Conservation (phyloP, 2,329 filamentous ascomycete species). For the Chlorencoelia australis region DNA sequence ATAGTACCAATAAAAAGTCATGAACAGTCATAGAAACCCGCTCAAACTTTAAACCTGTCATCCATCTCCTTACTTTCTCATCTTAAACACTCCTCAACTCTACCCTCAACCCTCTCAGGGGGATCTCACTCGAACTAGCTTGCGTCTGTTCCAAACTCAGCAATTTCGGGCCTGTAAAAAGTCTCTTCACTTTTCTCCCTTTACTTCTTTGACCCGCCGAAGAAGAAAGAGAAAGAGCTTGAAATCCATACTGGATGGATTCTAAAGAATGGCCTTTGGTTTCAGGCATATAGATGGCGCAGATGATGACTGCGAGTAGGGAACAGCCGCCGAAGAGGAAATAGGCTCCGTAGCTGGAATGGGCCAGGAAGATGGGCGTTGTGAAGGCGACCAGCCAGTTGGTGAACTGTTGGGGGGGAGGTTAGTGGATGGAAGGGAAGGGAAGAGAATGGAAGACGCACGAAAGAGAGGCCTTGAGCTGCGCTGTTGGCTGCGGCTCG, state of each 20-base stretch:
- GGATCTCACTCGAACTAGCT: not conserved
- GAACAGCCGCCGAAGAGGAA: constrained; percentile 17
- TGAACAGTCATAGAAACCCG: too few relatives aligned
- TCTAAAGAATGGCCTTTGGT: constrained; percentile 20
- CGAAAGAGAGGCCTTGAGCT: constrained; percentile 35
- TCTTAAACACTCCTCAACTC: constrained; percentile 1
- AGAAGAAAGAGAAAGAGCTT: not conserved
- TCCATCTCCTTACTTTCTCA: not conserved
- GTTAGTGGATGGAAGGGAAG: too few relatives aligned
- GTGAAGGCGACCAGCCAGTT: constrained; percentile 25
- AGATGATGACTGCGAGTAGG: constrained; percentile 17
- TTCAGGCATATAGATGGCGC: constrained; percentile 18
- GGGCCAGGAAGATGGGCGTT: constrained; percentile 20
- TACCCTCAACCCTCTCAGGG: not conserved
- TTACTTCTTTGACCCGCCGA: not conserved
- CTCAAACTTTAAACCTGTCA: too few relatives aligned
- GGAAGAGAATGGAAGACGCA: constrained; percentile 9
- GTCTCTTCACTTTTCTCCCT: not conserved
- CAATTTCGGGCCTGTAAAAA: not conserved
- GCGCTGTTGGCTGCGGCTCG: constrained; percentile 42
- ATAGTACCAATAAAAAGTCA: too few relatives aligned
- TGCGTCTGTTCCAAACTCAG: not conserved
- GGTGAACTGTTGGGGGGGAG: constrained; percentile 31
- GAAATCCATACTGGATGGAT: constrained; percentile 8
- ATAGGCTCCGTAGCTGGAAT: constrained; percentile 12